Evolutionary conservation across 78 protist species (phyloP).

Genomic region (Paulinella micropora): DNA sequence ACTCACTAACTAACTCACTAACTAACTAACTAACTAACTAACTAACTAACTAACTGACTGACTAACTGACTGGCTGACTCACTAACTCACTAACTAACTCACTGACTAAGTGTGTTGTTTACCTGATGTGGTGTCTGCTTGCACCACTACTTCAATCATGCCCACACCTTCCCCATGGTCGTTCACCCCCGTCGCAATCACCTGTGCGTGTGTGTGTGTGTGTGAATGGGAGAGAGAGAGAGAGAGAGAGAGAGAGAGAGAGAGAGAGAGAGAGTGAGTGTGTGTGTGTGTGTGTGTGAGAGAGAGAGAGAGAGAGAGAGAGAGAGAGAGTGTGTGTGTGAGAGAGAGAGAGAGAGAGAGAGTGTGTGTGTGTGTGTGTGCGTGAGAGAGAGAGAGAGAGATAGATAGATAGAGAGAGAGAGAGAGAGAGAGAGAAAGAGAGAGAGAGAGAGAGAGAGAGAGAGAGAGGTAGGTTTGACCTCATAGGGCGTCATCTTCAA

Average conservation of each 20-base stretch:
- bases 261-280: not conserved
- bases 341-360: not conserved
- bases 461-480: not conserved
- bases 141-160: not conserved
- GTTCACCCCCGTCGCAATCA: not conserved
- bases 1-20: no score
- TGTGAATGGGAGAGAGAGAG: not conserved
- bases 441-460: not conserved
- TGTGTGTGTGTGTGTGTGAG: no score
- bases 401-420: not conserved
- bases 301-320: not conserved
- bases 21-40: no score
- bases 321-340: no score
- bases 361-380: no score
- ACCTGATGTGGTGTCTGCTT: no score
- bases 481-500: slow-evolving; percentile 17
- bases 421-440: no score
- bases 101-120: no score
- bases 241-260: no score
- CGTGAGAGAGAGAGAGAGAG: not conserved
- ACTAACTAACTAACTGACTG: no score
- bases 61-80: no score
- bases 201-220: not conserved
- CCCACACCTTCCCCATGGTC: not conserved
- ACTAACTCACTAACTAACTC: no score